phyloP scores from a whole-genome alignment of 169 alveolate species.

The Haemoproteus tartakovskyi region DNA sequence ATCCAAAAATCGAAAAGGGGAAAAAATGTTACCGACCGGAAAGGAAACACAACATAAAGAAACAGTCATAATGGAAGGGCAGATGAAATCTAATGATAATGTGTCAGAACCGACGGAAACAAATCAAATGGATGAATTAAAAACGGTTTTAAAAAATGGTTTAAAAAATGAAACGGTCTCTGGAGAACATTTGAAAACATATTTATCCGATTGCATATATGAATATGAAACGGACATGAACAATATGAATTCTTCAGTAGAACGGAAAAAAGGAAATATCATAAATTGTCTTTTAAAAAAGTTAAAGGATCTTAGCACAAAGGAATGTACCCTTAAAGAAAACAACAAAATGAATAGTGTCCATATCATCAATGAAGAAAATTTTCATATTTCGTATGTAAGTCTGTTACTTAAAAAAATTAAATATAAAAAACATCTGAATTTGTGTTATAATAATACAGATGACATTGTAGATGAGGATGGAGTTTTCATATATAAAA shows the following conservation, averaged over 20 bases:
- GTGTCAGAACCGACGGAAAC: too few relatives aligned
- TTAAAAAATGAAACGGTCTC: too few relatives aligned
- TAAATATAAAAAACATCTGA: conserved; percentile 25
- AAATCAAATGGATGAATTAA: too few relatives aligned
- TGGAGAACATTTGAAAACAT: too few relatives aligned
- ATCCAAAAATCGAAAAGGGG: conserved; percentile 1
- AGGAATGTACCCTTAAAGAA: conserved; percentile 16
- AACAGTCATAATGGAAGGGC: neutral
- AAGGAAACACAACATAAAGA: neutral
- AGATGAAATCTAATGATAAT: too few relatives aligned
- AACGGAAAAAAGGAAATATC: too few relatives aligned
- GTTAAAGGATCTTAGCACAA: too few relatives aligned
- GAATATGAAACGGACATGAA: too few relatives aligned
- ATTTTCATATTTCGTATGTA: conserved; percentile 22
- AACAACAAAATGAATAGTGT: conserved; percentile 4
- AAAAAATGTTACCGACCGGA: neutral
- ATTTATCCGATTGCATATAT: too few relatives aligned
- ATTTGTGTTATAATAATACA: conserved; percentile 9
- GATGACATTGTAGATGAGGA: conserved; percentile 53
- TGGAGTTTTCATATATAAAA: conserved; percentile 52
- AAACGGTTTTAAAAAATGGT: too few relatives aligned
- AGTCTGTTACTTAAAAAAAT: conserved; percentile 58
- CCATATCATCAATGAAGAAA: neutral
- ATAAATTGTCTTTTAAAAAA: too few relatives aligned
- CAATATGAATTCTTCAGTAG: too few relatives aligned